Conservation (phyloP, 2,329 filamentous ascomycete genomes). For the Shiraia sp. region DNA sequence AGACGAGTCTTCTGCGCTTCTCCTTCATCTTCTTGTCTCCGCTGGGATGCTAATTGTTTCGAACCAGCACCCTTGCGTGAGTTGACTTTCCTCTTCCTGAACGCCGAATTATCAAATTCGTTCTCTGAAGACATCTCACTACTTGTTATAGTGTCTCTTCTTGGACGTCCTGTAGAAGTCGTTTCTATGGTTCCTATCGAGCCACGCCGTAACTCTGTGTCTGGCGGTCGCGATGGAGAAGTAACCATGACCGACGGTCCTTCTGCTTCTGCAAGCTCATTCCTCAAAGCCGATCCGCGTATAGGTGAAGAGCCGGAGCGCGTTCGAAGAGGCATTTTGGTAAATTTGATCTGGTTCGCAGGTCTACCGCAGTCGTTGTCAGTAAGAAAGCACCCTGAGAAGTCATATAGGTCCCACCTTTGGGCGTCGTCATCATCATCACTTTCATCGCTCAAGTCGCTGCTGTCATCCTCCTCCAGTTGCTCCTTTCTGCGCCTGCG, state of each 20-base stretch:
- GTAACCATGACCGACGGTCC: slow-evolving; percentile 57
- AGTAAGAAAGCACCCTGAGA: slow-evolving; percentile 3
- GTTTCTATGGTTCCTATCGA: slow-evolving; percentile 73
- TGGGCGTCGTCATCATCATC: slow-evolving; percentile 71
- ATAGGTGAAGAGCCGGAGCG: slow-evolving; percentile 88
- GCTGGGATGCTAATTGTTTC: slow-evolving; percentile 57
- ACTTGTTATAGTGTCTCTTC: slow-evolving; percentile 78
- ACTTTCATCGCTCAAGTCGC: slow-evolving; percentile 81
- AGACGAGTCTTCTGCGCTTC: slow-evolving; percentile 33
- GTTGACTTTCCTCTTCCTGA: slow-evolving; percentile 66
- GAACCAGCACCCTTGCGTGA: slow-evolving; percentile 60
- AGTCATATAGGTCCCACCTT: slow-evolving; percentile 18
- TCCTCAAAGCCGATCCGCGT: slow-evolving; percentile 53
- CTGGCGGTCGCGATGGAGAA: slow-evolving; percentile 56
- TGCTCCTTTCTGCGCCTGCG: slow-evolving; percentile 72
- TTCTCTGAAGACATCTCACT: slow-evolving; percentile 84
- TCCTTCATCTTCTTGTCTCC: slow-evolving; percentile 55
- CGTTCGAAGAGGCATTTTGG: slow-evolving; percentile 88
- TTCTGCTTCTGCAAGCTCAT: slow-evolving; percentile 58
- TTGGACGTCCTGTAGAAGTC: slow-evolving; percentile 68
- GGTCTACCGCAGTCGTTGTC: slow-evolving; percentile 59
- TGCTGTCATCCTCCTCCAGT: slow-evolving; percentile 83
- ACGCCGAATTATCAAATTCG: slow-evolving; percentile 70
- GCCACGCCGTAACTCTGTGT: slow-evolving; percentile 53
- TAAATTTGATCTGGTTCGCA: slow-evolving; percentile 90